Evolutionary conservation across 164 flowering plant genomes (phyloP), one percentile per base, ranked within the genome.

Genomic region (Stephania yunnanensis): DNA sequence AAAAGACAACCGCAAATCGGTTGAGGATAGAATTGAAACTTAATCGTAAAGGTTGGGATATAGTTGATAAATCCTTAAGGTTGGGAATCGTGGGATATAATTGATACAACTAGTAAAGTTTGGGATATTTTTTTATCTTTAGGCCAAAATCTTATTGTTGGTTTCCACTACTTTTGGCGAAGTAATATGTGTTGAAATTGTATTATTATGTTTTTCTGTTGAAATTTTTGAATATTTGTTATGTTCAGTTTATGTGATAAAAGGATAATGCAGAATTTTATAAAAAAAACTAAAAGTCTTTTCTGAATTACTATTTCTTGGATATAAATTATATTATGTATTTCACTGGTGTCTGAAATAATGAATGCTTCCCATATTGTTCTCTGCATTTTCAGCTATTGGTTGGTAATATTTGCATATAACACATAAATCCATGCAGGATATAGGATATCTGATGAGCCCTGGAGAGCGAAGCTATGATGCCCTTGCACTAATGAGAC

Each of bases 401-500:
- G 64, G 64, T 12, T 20, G 2, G 65, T 58, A 58, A 58, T 2
- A 6, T 58, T 6, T n/a, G n/a, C 29, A 4, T 61, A 22, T 70
- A 69, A 70, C 10, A 11, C 17, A 19, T 4, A 67, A 61, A 45
- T 53, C 64, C 67, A 64, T 82, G 77, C 88, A 92, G 98, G 97
- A 94, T 74, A 84, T 92, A 12, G 97, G 90, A 17, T 86, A 72
- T 71, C 82, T 88, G 44, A 72, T 87, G 87, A 94, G 95, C 81
- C 98, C 97, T 6, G 89, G 86, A 1, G 88, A 90, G 20, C 81
- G 86, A 84, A 86, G 94, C 81, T 91, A 87, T 79, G 98, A 94
- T 86, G 97, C 98, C 17, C 68, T 92, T 77, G 92, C 91, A 68
- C 77, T 91, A 78, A 91, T 92, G 98, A 87, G 83, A 78, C 94